Evolutionary conservation across 2,329 filamentous ascomycete species (phyloP).

Genomic region (Colletotrichum musicola): DNA sequence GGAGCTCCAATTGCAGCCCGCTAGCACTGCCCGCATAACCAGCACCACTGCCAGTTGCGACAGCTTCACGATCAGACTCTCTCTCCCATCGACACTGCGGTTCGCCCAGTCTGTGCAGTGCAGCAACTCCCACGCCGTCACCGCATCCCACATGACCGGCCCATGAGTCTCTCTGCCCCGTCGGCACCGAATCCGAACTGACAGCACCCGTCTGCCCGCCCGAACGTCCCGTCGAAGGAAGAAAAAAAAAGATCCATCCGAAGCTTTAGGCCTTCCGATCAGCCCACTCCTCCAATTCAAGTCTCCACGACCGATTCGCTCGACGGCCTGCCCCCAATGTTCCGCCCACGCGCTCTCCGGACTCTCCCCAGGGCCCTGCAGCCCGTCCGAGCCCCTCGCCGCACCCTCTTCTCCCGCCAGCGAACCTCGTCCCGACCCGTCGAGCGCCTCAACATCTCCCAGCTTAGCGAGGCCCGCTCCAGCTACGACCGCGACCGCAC

Average conservation of each 20-base stretch:
- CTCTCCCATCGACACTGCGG: constrained; percentile 4
- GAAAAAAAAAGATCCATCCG: constrained; percentile 15
- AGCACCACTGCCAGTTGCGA: constrained; percentile 9
- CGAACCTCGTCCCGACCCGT: constrained; percentile 50
- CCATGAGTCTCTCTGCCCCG: constrained; percentile 20
- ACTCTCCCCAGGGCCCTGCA: constrained; percentile 42
- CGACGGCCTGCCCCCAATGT: constrained; percentile 42
- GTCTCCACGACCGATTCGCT: background rate
- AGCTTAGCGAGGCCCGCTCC: constrained; percentile 59
- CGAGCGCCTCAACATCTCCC: constrained; percentile 64
- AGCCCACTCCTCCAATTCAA: constrained; percentile 14
- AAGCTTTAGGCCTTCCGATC: constrained; percentile 15
- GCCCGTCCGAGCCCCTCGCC: constrained; percentile 42
- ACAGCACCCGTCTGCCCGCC: constrained; percentile 31
- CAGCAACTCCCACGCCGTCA: constrained; percentile 11
- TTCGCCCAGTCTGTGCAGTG: constrained; percentile 32
- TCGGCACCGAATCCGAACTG: constrained; percentile 34
- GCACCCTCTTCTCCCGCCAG: constrained; percentile 51
- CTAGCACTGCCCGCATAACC: background rate
- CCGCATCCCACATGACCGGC: constrained; percentile 31
- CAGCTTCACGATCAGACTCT: constrained; percentile 30
- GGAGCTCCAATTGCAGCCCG: constrained; percentile 23
- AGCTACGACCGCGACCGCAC: constrained; percentile 65
- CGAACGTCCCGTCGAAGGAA: constrained; percentile 26
- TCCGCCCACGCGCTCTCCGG: constrained; percentile 45